These are phyloP conservation scores for Phytophthora capsici DNA, from an alignment of 352 stramenopile species.

Conservation along the genomic window DNA sequence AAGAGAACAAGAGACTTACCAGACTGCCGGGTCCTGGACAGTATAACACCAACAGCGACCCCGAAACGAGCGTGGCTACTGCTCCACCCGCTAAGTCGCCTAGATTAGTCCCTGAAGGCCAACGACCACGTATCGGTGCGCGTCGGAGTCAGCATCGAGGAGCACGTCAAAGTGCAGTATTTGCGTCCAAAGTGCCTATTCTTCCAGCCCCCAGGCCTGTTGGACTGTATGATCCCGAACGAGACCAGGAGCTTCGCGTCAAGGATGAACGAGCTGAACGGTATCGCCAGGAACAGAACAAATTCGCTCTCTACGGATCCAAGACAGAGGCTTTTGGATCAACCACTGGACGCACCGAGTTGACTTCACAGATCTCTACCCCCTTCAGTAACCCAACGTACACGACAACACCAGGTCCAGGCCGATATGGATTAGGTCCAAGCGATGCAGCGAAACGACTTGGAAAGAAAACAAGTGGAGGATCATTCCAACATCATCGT, in stretches of 20 bases:
- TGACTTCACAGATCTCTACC: conserved; percentile 62
- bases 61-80: conserved; percentile 9
- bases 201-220: conserved; percentile 51
- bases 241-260: conserved; percentile 61
- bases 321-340: conserved; percentile 80
- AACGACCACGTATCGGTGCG: conserved; percentile 31
- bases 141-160: conserved; percentile 30
- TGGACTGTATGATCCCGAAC: conserved; percentile 59
- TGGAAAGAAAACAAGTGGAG: conserved; percentile 21
- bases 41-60: conserved; percentile 40
- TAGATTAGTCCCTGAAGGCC: conserved; percentile 12
- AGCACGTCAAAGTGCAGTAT: conserved; percentile 63
- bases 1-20: conserved; percentile 54
- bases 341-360: conserved; percentile 56
- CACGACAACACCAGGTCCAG: conserved; percentile 63
- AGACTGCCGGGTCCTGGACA: conserved; percentile 69
- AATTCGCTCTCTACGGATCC: conserved; percentile 19
- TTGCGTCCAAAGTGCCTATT: conserved; percentile 80
- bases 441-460: conserved; percentile 15
- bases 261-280: conserved; percentile 55
- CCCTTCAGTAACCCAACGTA: conserved; percentile 67
- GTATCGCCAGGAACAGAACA: conserved; percentile 37
- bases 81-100: conserved; percentile 4
- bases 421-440: conserved; percentile 44
- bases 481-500: conserved; percentile 29